phyloP scores from a whole-genome alignment of 371 early-diverging fungal genomes.

The Mucor racemosus region DNA sequence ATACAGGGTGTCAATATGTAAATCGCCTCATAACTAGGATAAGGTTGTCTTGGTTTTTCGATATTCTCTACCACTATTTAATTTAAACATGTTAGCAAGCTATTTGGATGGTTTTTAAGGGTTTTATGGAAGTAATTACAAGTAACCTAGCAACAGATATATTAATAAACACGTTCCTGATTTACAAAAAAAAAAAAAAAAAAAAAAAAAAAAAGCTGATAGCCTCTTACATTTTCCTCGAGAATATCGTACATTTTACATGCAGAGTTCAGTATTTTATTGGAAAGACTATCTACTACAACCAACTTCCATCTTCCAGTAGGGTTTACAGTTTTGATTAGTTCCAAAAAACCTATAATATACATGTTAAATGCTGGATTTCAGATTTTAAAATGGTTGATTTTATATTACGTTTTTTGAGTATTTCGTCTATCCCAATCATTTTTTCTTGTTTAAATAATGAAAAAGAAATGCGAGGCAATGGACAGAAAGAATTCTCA shows the following conservation, averaged over 20 bases:
- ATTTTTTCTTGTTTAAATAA: conserved; percentile 18
- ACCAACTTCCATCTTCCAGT: conserved; percentile 88
- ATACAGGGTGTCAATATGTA: conserved; percentile 88
- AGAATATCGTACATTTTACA: conserved; percentile 93
- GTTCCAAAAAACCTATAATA: conserved; percentile 67
- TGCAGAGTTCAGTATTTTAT: conserved; percentile 84
- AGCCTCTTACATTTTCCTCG: conserved; percentile 87
- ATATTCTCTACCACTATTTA: conserved; percentile 69
- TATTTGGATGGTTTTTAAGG: neutral
- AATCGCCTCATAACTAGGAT: conserved; percentile 87
- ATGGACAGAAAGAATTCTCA: neutral
- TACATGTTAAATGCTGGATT: neutral
- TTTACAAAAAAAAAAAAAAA: neutral
- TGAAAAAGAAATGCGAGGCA: conserved; percentile 8
- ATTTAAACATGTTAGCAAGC: neutral
- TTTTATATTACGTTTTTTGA: conserved; percentile 37
- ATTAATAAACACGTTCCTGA: conserved; percentile 9
- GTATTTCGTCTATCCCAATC: conserved; percentile 51
- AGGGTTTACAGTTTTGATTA: conserved; percentile 71
- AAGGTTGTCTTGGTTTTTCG: conserved; percentile 80
- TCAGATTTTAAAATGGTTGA: too few relatives aligned
- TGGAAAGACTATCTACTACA: conserved; percentile 85
- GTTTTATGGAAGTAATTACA: conserved; percentile 22
- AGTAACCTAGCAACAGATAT: conserved; percentile 32
- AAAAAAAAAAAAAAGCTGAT: neutral